phyloP scores from a whole-genome alignment of 1,284 basidiomycete species.

The Pholiota adiposa region DNA sequence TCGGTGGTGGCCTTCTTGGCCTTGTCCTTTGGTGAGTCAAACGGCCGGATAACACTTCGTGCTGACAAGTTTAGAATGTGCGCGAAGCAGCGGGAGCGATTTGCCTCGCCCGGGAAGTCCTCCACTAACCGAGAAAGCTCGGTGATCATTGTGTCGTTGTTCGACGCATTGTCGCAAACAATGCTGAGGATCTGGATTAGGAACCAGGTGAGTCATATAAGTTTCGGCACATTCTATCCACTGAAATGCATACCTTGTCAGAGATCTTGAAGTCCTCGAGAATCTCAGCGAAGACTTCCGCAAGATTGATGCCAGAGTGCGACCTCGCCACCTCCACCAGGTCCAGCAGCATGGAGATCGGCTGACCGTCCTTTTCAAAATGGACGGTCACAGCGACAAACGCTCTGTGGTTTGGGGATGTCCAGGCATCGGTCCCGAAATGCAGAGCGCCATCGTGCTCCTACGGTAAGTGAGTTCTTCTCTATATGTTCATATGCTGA shows the following conservation, averaged over 20 bases:
- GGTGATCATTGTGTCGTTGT: conserved; percentile 36
- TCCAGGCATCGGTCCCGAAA: conserved; percentile 13
- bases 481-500: background rate
- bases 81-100: conserved; percentile 32
- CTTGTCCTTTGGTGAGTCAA: too few species aligned
- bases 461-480: background rate
- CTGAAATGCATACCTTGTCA: conserved; percentile 11
- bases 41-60: too few species aligned
- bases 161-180: conserved; percentile 32
- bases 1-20: too few species aligned
- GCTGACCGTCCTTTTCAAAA: conserved; percentile 4
- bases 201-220: too few species aligned
- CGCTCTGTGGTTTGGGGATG: conserved; percentile 13
- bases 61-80: conserved; percentile 39
- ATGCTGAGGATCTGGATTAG: conserved; percentile 29
- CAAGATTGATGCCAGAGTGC: conserved; percentile 12
- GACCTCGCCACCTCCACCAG: conserved; percentile 12
- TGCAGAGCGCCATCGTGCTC: conserved; percentile 6
- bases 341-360: conserved; percentile 11
- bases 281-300: conserved; percentile 3
- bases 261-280: conserved; percentile 13
- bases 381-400: conserved; percentile 10
- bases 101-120: conserved; percentile 25
- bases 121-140: conserved; percentile 25
- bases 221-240: background rate